Percentiles rank a stretch among this genome's conserved stretches.
These are phyloP conservation scores for Micractinium sp. DNA, from an alignment of 139 green algal genomes.

Conservation along the genomic window DNA sequence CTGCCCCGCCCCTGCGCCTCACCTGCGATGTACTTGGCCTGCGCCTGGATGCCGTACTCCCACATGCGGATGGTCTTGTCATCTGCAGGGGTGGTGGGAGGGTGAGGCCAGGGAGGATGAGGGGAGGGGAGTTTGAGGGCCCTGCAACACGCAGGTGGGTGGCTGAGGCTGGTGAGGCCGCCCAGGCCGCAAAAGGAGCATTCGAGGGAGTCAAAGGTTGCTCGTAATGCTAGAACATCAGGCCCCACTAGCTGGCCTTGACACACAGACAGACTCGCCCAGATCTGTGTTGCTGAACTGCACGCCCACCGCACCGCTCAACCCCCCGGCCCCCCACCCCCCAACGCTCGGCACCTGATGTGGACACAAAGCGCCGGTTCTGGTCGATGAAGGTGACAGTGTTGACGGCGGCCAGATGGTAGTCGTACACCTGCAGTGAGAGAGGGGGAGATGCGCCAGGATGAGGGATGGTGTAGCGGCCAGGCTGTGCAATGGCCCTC, in stretches of 20 bases:
- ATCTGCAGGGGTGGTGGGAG: constrained; percentile 54
- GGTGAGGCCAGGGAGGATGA: no score
- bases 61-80: constrained; percentile 99
- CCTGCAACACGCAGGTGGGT: background rate
- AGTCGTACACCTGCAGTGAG: constrained; percentile 91
- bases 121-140: constrained; percentile 38
- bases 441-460: background rate
- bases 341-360: constrained; percentile 46
- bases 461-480: background rate
- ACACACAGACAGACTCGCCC: background rate
- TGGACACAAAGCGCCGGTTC: constrained; percentile 83
- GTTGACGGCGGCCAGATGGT: constrained; percentile 97
- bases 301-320: background rate
- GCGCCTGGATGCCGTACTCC: constrained; percentile 98
- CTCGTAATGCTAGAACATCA: no score
- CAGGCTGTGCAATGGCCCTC: background rate
- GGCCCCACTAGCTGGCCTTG: no score
- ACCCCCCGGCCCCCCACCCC: background rate
- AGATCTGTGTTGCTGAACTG: background rate
- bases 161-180: background rate
- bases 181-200: background rate
- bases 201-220: no score
- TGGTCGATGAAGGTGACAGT: constrained; percentile 98
- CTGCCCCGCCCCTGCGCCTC: background rate
- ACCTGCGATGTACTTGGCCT: constrained; percentile 84